These are phyloP conservation scores for Scytalidium sp. DNA, from an alignment of 2,329 filamentous ascomycete genomes.

Conservation along the genomic window DNA sequence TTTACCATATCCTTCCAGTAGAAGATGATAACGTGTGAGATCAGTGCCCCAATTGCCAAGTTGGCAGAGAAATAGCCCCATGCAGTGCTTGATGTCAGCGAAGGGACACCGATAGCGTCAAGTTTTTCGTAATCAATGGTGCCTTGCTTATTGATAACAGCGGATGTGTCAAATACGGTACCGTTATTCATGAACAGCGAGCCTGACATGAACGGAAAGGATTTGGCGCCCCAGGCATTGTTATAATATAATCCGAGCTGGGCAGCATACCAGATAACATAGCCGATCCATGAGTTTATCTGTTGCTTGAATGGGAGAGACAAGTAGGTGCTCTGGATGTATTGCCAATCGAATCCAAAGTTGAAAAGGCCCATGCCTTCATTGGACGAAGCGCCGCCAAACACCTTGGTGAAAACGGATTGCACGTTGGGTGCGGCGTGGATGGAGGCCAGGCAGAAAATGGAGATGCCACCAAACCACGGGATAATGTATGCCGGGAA, in stretches of 20 bases:
- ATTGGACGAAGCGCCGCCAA: slow-evolving; percentile 43
- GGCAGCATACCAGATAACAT: slow-evolving; percentile 43
- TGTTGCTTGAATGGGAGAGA: slow-evolving; percentile 51
- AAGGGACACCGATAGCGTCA: slow-evolving; percentile 33
- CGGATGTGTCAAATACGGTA: slow-evolving; percentile 35
- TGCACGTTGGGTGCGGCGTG: slow-evolving; percentile 42
- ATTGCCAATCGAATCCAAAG: slow-evolving; percentile 42
- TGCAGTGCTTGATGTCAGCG: slow-evolving; percentile 35
- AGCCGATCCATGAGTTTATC: slow-evolving; percentile 42
- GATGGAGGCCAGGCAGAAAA: slow-evolving; percentile 44
- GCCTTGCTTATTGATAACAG: slow-evolving; percentile 34
- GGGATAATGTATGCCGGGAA: slow-evolving; percentile 46
- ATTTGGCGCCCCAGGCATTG: slow-evolving; percentile 36
- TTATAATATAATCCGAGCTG: slow-evolving; percentile 45
- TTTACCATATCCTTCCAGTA: slow-evolving; percentile 50
- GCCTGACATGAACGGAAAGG: slow-evolving; percentile 41
- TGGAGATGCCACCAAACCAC: slow-evolving; percentile 37
- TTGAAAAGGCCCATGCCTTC: slow-evolving; percentile 41
- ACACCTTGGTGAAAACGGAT: slow-evolving; percentile 42
- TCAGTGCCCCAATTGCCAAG: slow-evolving; percentile 53
- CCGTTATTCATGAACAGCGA: slow-evolving; percentile 34
- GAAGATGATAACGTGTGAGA: slow-evolving; percentile 50
- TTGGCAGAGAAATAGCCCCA: too few relatives aligned
- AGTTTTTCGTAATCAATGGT: slow-evolving; percentile 31
- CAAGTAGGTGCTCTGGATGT: slow-evolving; percentile 51